Evolutionary conservation across 768 basidiomycete genomes (phyloP), one percentile per base, ranked within the genome.

Genomic region (Inosperma sp.): DNA sequence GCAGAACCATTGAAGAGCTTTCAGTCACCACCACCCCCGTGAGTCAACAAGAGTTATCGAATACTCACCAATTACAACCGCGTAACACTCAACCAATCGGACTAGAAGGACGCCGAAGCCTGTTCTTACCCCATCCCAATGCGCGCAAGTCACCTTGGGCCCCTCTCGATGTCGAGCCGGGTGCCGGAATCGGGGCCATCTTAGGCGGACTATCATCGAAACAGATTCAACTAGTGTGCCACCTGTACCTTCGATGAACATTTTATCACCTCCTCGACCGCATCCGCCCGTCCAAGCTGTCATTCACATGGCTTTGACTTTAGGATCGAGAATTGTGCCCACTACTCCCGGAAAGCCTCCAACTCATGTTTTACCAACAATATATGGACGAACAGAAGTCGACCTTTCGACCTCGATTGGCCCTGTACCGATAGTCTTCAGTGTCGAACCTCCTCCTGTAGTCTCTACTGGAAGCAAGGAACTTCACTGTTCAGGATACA

Each of bases 391-490:
- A 16, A 80, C 74, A 17, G 73, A 77, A 19, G 58, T 59, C 13
- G 86, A 88, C 49, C 59, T 89, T 34, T 58, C 56, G 17, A 60
- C 48, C 25, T 69, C 84, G 10, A 60, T 66, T 22, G 78, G 79
- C 0, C 85, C 86, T 1, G 81, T 88, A 0, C 80, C 79, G 0
- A 81, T 88, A 36, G 55, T 71, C 7, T 88, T 83, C 60, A 75
- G 75, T 30, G 50, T 79, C 5, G 82, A 84, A 8, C 60, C 65
- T 10, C n/a, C n/a, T n/a, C 54, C 53, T 39, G n/a, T n/a, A n/a
- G n/a, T n/a, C n/a, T n/a, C n/a, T n/a, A n/a, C n/a, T n/a, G n/a
- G n/a, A n/a, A n/a, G n/a, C n/a, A n/a, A n/a, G n/a, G n/a, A n/a
- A n/a, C n/a, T n/a, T n/a, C n/a, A n/a, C n/a, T n/a, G n/a, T n/a